A percentile compares a stretch with the other conserved stretches of the same genome.
Evolutionary conservation across 2,329 filamentous ascomycete genomes (phyloP).

Genomic region (Pseudopyricularia javanii): DNA sequence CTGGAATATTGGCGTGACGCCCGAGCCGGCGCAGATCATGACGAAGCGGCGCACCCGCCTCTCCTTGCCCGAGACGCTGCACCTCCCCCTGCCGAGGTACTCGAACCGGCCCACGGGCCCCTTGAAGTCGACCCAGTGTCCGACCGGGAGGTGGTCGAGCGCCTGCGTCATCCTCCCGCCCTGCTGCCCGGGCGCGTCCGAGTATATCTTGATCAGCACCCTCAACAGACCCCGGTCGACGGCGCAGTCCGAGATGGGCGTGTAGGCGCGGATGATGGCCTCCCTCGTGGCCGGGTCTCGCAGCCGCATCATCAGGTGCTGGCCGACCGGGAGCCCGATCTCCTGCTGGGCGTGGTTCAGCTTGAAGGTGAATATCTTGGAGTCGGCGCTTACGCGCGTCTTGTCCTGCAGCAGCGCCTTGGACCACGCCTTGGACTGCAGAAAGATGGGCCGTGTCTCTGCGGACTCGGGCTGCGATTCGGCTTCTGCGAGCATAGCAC

Average conservation of each 20-base stretch:
- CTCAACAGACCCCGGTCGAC: constrained; percentile 52
- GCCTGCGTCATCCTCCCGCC: constrained; percentile 77
- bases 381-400: constrained; percentile 61
- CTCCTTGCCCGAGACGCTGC: constrained; percentile 43
- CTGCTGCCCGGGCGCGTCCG: constrained; percentile 34
- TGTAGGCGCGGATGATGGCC: constrained; percentile 75
- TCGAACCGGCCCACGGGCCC: constrained; percentile 79
- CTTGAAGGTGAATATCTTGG: constrained; percentile 68
- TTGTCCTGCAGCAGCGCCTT: constrained; percentile 59
- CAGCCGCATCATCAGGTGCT: constrained; percentile 77
- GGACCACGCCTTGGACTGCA: constrained; percentile 62
- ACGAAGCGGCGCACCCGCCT: constrained; percentile 54
- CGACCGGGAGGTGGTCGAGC: constrained; percentile 59
- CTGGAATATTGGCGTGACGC: constrained; percentile 85
- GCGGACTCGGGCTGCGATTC: constrained; percentile 6
- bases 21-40: constrained; percentile 84
- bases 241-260: constrained; percentile 57
- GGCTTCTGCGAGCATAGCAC: constrained; percentile 35
- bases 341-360: constrained; percentile 59
- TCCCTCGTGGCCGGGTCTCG: constrained; percentile 59
- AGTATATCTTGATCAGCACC: constrained; percentile 75
- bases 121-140: constrained; percentile 71
- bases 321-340: constrained; percentile 69
- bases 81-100: constrained; percentile 58
- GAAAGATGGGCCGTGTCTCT: constrained; percentile 39